Evolutionary conservation across 495 filamentous ascomycete species (phyloP), one percentile per base, ranked within the genome.

Genomic region (Cercophora sp.): DNA sequence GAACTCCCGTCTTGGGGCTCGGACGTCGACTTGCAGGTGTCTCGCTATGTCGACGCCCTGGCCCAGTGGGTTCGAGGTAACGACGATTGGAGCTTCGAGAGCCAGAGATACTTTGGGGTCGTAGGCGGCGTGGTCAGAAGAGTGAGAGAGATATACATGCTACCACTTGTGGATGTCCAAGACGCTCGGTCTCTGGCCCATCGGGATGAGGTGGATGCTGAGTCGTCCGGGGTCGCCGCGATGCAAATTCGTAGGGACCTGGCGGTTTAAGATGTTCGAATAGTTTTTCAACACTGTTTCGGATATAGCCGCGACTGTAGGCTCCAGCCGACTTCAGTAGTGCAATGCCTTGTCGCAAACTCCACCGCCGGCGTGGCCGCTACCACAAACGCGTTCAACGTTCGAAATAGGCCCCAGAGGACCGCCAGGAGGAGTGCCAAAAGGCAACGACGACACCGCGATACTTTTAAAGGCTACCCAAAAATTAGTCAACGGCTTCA

Each of bases 71-170:
- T 40, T n/a, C 22, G 34, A 6, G 48, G 48, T 1, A 42, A 40
- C 5, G 27, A 47, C 31, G 42, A 35, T 11, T 46, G 41, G 51
- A 36, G 29, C 8, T 54, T 54, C 18, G 51, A 54, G 51, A 27
- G 27, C 9, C 41, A 54, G 41, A 13, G 51, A 16, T 54, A 54
- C 32, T 54, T 53, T 53, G 51, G 51, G 1, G 13, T 29, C 2
- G 32, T 13, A 2, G 51, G 51, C 1, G 18, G 10, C 16, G 15
- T 4, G 23, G 51, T 54, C 2, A 23, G 23, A 6, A 9, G 18
- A 3, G 26, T 18, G 24, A 27, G 26, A 16, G 24, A 40, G 16
- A 22, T 32, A 23, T 26, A 10, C 15, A 51, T 51, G 48, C 16
- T 41, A 6, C 48, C 48, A n/a, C 24, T n/a, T 1, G 48, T 40